Conservation (phyloP, 768 basidiomycete genomes). For the Pulveroboletus sp. region DNA sequence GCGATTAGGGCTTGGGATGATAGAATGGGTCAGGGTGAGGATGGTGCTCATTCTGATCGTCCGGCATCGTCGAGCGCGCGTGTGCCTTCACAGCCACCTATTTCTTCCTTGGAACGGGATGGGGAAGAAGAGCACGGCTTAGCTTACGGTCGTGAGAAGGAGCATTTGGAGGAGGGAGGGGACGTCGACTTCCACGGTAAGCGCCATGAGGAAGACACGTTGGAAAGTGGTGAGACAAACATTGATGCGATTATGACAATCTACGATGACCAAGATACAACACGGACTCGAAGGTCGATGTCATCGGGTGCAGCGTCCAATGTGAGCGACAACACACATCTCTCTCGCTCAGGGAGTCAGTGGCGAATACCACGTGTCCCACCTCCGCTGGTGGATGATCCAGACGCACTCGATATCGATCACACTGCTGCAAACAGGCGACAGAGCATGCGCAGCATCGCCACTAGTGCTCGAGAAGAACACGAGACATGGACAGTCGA, state of each 20-base stretch:
- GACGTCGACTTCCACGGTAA: slow-evolving; percentile 5
- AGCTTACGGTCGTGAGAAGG: slow-evolving; percentile 23
- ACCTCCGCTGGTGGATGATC: slow-evolving; percentile 34
- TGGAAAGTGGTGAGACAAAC: slow-evolving; percentile 9
- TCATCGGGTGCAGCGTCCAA: slow-evolving; percentile 4
- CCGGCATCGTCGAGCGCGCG: slow-evolving; percentile 29
- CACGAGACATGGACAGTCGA: slow-evolving; percentile 24
- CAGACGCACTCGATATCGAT: slow-evolving; percentile 10
- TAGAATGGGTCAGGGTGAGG: slow-evolving; percentile 31
- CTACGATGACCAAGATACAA: slow-evolving; percentile 1
- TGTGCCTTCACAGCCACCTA: slow-evolving; percentile 32
- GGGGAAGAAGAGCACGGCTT: slow-evolving; percentile 25
- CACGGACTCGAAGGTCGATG: slow-evolving; percentile 4
- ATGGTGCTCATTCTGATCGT: slow-evolving; percentile 29
- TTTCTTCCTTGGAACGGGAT: slow-evolving; percentile 30
- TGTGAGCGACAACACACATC: not conserved
- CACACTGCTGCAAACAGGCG: slow-evolving; percentile 1
- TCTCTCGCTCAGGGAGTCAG: slow-evolving; percentile 20
- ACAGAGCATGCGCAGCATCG: slow-evolving; percentile 2
- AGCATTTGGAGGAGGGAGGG: slow-evolving; percentile 4
- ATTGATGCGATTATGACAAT: not conserved
- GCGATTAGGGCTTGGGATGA: slow-evolving; percentile 35
- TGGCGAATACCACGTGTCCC: slow-evolving; percentile 34
- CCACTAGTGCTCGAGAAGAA: slow-evolving; percentile 4
- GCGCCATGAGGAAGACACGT: slow-evolving; percentile 10